These are phyloP conservation scores for Penicillium daleae DNA, from an alignment of 495 filamentous ascomycete species.

Conservation along the genomic window DNA sequence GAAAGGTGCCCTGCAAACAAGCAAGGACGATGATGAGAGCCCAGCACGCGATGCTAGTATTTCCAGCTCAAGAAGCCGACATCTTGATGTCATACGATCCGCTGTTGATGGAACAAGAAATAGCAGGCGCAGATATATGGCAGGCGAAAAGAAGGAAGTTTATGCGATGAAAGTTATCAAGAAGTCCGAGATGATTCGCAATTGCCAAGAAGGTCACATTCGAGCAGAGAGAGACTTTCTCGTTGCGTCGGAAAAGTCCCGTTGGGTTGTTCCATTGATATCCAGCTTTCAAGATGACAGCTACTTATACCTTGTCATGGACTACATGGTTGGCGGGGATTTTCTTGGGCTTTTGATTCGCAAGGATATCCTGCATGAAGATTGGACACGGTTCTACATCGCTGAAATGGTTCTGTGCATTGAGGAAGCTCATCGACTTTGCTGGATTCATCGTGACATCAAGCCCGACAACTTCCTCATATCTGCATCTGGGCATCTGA, in stretches of 20 bases:
- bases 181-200: constrained; percentile 87
- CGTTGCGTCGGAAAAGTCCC: constrained; percentile 77
- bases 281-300: constrained; percentile 84
- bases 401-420: constrained; percentile 96
- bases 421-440: constrained; percentile 84
- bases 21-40: constrained; percentile 9
- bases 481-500: constrained; percentile 82
- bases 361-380: constrained; percentile 76
- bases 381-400: constrained; percentile 79
- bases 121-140: constrained; percentile 34
- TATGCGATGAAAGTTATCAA: constrained; percentile 97
- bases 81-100: constrained; percentile 26
- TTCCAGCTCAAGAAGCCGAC: constrained; percentile 3
- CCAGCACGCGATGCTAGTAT: not conserved
- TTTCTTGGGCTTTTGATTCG: constrained; percentile 86
- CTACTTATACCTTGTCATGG: constrained; percentile 91
- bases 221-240: constrained; percentile 91
- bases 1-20: constrained; percentile 30
- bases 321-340: constrained; percentile 95
- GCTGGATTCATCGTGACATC: constrained; percentile 92
- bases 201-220: constrained; percentile 89
- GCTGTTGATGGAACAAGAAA: constrained; percentile 32
- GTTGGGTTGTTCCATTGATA: constrained; percentile 87
- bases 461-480: constrained; percentile 98
- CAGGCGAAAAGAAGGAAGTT: constrained; percentile 56